Evolutionary conservation across 1,284 basidiomycete genomes (phyloP).

Genomic region (Tremellales sp.): DNA sequence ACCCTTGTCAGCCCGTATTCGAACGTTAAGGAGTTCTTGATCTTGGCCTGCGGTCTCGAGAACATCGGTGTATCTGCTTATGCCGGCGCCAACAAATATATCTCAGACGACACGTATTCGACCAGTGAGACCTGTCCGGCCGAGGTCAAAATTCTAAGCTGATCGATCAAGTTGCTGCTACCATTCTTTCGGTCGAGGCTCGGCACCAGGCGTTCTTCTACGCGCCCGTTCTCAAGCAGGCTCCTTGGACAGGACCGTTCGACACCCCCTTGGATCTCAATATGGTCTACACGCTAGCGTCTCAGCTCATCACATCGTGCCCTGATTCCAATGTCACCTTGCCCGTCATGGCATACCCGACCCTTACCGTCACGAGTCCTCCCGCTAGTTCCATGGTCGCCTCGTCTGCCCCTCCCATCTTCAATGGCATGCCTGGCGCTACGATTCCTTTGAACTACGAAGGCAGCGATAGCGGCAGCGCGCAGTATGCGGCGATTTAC

Average conservation of each 20-base stretch:
- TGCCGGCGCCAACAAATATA: slow-evolving; percentile 65
- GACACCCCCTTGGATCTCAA: slow-evolving; percentile 53
- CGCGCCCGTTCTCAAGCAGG: slow-evolving; percentile 14
- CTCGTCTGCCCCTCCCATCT: slow-evolving; percentile 6
- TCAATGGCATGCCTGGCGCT: slow-evolving; percentile 15
- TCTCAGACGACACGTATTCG: too few species aligned
- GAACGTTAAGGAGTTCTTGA: slow-evolving; percentile 66
- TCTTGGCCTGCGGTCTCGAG: slow-evolving; percentile 71
- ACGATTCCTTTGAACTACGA: neutral
- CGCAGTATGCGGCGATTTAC: neutral
- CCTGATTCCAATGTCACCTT: slow-evolving; percentile 22
- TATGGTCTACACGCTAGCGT: slow-evolving; percentile 8
- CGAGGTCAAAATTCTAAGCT: too few species aligned
- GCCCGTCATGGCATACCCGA: slow-evolving; percentile 44
- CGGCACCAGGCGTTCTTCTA: slow-evolving; percentile 59
- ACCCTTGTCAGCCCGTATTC: slow-evolving; percentile 33
- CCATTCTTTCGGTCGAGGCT: slow-evolving; percentile 75
- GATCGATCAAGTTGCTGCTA: slow-evolving; percentile 62
- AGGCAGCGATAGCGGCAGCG: neutral
- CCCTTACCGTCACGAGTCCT: slow-evolving; percentile 25
- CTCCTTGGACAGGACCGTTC: slow-evolving; percentile 45
- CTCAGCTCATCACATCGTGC: slow-evolving; percentile 5
- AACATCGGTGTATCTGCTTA: slow-evolving; percentile 74
- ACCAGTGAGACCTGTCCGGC: too few species aligned
- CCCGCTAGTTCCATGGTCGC: neutral